phyloP scores from a whole-genome alignment of 2,329 filamentous ascomycete species.

The Daldinia sp. region DNA sequence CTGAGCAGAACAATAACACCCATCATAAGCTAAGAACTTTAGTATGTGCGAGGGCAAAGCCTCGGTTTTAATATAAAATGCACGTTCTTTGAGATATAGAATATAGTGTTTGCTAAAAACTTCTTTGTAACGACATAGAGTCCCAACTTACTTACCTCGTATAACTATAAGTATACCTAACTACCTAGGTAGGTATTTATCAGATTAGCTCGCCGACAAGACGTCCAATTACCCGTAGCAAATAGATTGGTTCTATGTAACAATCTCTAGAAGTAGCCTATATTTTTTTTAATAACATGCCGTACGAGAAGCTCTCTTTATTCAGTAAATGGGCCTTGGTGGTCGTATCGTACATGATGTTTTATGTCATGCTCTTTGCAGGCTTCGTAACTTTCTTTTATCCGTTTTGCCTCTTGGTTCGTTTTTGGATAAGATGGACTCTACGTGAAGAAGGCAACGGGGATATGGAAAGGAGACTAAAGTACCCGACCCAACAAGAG shows the following conservation, averaged over 20 bases:
- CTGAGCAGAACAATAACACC: neutral
- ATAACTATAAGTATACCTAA: too few species aligned
- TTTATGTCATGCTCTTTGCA: constrained; percentile 7
- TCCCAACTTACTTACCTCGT: neutral
- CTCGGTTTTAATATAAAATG: neutral
- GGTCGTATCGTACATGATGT: neutral
- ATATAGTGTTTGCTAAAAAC: neutral
- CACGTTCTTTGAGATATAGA: neutral
- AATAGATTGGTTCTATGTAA: neutral
- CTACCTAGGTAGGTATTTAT: neutral
- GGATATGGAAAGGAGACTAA: neutral
- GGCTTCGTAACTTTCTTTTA: constrained; percentile 1
- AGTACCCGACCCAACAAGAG: neutral
- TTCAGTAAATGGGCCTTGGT: neutral
- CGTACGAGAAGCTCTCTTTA: neutral
- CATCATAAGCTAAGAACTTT: neutral
- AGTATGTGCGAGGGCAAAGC: neutral
- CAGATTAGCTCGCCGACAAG: neutral
- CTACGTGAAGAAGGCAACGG: neutral
- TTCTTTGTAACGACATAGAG: neutral
- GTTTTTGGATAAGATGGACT: neutral
- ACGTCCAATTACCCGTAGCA: neutral
- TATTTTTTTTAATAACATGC: neutral
- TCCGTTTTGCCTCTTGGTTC: neutral
- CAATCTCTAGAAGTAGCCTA: neutral